Evolutionary conservation across 1,284 basidiomycete genomes (phyloP), one percentile per base, ranked within the genome.

Genomic region (Austroboletus olivaceoglutinosus): DNA sequence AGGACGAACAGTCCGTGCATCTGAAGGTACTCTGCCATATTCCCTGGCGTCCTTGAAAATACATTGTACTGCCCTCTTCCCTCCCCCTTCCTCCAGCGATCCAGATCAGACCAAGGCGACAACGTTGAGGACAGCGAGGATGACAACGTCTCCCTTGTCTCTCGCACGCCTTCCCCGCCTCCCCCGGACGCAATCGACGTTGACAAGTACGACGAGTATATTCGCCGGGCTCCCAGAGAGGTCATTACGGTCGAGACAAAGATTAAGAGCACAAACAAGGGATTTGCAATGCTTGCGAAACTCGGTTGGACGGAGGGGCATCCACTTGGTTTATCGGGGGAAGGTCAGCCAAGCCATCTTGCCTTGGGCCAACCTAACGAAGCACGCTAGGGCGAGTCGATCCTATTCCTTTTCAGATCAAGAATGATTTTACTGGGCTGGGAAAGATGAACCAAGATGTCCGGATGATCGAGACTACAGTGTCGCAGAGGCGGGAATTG

Each of bases 251-350:
- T 90, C 48, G 84, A 91, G 47, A 90, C 88, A 30, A 88, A 77
- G 65, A 83, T 92, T 61, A 85, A 85, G 63, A 75, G 77, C 38
- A 77, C 78, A 30, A 92, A 92, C 70, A 86, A 83, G 61, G 89
- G 89, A 16, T 91, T 90, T 64, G 75, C 81, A 15, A 79, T 92
- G 76, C 78, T 92, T 3, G 77, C 84, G 22, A 91, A 86, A 67
- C 77, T 91, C 51, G 89, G 89, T 8, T 91, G 89, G 89, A 71
- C 76, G 0, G 86, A 89, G 62, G 89, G 89, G 4, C 80, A 86
- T 57, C 83, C 86, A 16, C 71, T 92, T 2, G 89, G 89, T 11
- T 58, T 86, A n/a, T 85, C 87, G 48, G 80, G 76, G 18, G 83
- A 90, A 50, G 89, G 89, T 89, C 60, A 19, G 51, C 41, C 47